These are phyloP conservation scores for Geranomyces variabilis DNA, from an alignment of 192 early-diverging fungal genomes.

Conservation along the genomic window DNA sequence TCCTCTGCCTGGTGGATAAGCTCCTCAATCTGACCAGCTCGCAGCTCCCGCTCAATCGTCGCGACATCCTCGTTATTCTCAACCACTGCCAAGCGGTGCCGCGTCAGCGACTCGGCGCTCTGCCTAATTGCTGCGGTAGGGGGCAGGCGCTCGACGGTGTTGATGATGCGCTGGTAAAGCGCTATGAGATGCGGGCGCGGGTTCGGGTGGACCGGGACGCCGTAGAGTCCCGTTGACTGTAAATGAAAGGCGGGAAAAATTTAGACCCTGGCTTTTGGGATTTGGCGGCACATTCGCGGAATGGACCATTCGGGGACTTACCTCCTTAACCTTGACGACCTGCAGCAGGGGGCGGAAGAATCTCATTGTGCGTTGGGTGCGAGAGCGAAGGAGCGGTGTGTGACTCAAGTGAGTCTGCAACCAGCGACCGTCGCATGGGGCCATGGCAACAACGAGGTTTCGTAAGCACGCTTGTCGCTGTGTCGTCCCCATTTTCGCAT, in stretches of 20 bases:
- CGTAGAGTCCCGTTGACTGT: conserved; percentile 81
- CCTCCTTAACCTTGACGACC: conserved; percentile 30
- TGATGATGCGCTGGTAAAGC: conserved; percentile 80
- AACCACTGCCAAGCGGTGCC: conserved; percentile 75
- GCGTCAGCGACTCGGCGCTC: conserved; percentile 75
- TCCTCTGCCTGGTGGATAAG: conserved; percentile 85
- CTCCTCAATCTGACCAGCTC: conserved; percentile 90
- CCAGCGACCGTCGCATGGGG: no score
- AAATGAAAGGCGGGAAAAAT: neutral
- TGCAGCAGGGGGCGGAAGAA: conserved; percentile 35
- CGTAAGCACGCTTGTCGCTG: no score
- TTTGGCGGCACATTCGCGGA: no score
- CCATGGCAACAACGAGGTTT: no score
- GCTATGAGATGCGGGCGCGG: conserved; percentile 84
- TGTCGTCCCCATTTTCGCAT: no score
- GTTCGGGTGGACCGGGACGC: conserved; percentile 82
- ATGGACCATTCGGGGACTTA: no score
- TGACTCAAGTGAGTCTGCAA: no score
- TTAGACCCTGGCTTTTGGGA: neutral
- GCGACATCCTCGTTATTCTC: conserved; percentile 71
- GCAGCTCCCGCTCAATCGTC: conserved; percentile 78
- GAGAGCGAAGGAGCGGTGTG: neutral
- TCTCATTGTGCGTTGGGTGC: conserved; percentile 12
- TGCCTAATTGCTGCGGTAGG: conserved; percentile 78
- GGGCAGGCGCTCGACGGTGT: conserved; percentile 74